phyloP scores from a whole-genome alignment of 2,329 filamentous ascomycete species.

The Cercospora janseana region DNA sequence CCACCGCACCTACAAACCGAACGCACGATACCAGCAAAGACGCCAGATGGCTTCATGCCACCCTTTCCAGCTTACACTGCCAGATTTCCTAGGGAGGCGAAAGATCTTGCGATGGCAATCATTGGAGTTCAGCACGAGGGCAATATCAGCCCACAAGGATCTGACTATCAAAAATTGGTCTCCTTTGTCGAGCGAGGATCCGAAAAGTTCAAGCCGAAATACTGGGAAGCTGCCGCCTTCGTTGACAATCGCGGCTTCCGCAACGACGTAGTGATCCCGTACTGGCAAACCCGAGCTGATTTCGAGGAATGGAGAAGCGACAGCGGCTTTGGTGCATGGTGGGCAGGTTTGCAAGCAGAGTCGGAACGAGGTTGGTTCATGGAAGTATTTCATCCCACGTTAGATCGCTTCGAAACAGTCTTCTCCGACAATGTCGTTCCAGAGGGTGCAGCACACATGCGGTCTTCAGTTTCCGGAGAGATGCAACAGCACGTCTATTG shows the following conservation, averaged over 20 bases:
- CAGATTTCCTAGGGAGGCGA: constrained; percentile 36
- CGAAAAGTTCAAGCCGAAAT: constrained; percentile 23
- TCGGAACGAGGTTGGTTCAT: constrained; percentile 43
- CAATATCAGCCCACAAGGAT: constrained; percentile 1
- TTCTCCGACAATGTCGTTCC: constrained; percentile 41
- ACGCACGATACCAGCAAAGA: constrained; percentile 25
- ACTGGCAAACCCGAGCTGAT: constrained; percentile 41
- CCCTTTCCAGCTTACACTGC: constrained; percentile 38
- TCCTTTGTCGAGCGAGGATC: constrained; percentile 26
- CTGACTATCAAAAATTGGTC: constrained; percentile 20
- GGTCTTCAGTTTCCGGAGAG: constrained; percentile 39
- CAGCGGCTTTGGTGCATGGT: constrained; percentile 36
- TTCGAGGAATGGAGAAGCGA: constrained; percentile 31
- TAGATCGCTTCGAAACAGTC: constrained; percentile 48
- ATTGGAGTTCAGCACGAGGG: constrained; percentile 37
- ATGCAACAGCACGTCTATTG: constrained; percentile 49
- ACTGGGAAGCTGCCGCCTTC: constrained; percentile 40
- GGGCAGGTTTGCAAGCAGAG: constrained; percentile 36
- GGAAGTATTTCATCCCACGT: constrained; percentile 44
- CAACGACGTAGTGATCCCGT: constrained; percentile 42
- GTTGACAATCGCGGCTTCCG: constrained; percentile 36
- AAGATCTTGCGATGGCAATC: constrained; percentile 39
- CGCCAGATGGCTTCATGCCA: constrained; percentile 32
- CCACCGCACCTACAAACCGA: constrained; percentile 23
- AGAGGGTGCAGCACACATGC: constrained; percentile 47